A percentile compares a stretch with the other conserved stretches of the same genome.
Conservation (phyloP, 108 stramenopile genomes). For the Cylindrotheca closterium region DNA sequence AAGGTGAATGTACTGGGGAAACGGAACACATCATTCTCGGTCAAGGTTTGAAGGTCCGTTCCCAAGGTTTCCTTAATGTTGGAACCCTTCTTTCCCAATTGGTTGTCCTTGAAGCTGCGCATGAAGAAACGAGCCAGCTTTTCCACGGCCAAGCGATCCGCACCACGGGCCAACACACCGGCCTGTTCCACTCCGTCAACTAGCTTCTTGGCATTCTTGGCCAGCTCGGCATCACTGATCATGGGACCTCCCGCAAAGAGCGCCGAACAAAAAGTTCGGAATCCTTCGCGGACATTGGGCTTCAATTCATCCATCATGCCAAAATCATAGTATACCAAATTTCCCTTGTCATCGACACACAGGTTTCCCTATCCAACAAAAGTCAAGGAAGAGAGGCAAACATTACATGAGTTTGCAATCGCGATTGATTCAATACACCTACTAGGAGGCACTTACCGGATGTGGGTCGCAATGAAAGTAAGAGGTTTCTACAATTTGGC, state of each 20-base stretch:
- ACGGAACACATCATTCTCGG: conserved; percentile 85
- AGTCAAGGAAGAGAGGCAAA: neutral
- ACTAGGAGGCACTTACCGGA: conserved; percentile 11
- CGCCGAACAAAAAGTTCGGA: conserved; percentile 85
- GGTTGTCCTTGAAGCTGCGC: conserved; percentile 89
- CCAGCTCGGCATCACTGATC: conserved; percentile 69
- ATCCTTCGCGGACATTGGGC: conserved; percentile 64
- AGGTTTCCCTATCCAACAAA: conserved; percentile 38
- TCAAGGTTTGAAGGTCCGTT: conserved; percentile 81
- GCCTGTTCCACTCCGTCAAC: conserved; percentile 95
- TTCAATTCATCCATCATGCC: conserved; percentile 97
- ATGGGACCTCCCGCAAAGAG: conserved; percentile 87
- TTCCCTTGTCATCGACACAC: conserved; percentile 80
- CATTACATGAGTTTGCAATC: neutral
- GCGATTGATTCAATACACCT: neutral
- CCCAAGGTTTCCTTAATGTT: conserved; percentile 85
- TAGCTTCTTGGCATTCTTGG: conserved; percentile 85
- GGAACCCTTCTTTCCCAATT: conserved; percentile 77
- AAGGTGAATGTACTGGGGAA: conserved; percentile 97
- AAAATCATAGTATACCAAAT: conserved; percentile 95
- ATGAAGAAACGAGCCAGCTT: conserved; percentile 94
- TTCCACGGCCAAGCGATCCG: conserved; percentile 93
- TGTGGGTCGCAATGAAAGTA: conserved; percentile 47
- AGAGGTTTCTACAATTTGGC: conserved; percentile 87
- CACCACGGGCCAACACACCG: conserved; percentile 88